phyloP scores from a whole-genome alignment of 2,329 filamentous ascomycete genomes.

The Curvularia spicifera region DNA sequence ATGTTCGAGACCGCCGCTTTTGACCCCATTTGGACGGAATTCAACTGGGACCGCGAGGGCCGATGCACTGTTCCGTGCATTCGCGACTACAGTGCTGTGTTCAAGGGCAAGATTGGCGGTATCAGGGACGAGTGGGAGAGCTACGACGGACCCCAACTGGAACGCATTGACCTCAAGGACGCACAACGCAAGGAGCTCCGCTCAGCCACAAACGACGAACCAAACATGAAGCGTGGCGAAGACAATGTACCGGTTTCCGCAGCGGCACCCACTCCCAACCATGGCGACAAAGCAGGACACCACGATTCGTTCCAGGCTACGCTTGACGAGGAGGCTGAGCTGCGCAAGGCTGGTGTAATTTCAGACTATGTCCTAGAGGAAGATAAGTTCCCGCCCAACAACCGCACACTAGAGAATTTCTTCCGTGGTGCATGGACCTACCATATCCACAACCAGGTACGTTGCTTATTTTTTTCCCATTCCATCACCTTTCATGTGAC shows the following conservation, averaged over 20 bases:
- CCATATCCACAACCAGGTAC: conserved; percentile 64
- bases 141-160: conserved; percentile 55
- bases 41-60: conserved; percentile 61
- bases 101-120: conserved; percentile 56
- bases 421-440: conserved; percentile 64
- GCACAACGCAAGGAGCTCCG: conserved; percentile 39
- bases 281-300: conserved; percentile 27
- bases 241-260: conserved; percentile 39
- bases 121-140: conserved; percentile 61
- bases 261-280: conserved; percentile 32
- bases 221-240: conserved; percentile 21
- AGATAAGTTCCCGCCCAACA: conserved; percentile 63
- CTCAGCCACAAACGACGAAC: neutral
- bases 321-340: conserved; percentile 49
- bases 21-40: conserved; percentile 65
- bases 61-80: conserved; percentile 62
- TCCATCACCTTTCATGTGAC: neutral
- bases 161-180: conserved; percentile 41
- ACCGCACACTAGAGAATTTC: conserved; percentile 63
- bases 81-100: conserved; percentile 60
- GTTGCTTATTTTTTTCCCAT: conserved; percentile 18
- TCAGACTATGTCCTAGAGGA: conserved; percentile 56
- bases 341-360: conserved; percentile 51
- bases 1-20: conserved; percentile 66
- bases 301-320: conserved; percentile 51